Conservation (phyloP, 139 green algal species). For the Chlorella sp. region DNA sequence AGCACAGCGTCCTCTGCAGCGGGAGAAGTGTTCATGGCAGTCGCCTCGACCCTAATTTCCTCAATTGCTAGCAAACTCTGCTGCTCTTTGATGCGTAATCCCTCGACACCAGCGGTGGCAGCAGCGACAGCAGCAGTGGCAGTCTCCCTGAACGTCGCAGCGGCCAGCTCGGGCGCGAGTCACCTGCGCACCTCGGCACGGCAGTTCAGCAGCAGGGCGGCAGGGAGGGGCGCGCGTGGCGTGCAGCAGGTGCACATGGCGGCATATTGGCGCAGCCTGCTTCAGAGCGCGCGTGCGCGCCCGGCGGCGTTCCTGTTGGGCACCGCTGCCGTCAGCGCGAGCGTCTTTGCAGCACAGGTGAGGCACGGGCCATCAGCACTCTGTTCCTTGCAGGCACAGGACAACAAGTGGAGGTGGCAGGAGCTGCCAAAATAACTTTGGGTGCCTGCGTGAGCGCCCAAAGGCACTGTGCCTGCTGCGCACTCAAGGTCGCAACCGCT, state of each 20-base stretch:
- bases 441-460: background rate
- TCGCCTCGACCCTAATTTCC: too few relatives aligned
- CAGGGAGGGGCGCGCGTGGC: background rate
- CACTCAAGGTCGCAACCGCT: background rate
- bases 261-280: slow-evolving; percentile 10
- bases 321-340: slow-evolving; percentile 12
- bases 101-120: background rate
- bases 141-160: background rate
- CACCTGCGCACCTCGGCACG: background rate
- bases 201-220: slow-evolving; percentile 8
- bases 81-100: background rate
- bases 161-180: background rate
- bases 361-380: background rate
- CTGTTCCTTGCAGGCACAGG: too few relatives aligned
- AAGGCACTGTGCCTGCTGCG: background rate
- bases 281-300: slow-evolving; percentile 11
- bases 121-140: background rate
- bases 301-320: slow-evolving; percentile 13
- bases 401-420: background rate
- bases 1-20: too few relatives aligned
- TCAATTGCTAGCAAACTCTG: background rate
- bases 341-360: slow-evolving; percentile 29
- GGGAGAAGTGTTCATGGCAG: too few relatives aligned
- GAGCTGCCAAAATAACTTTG: background rate
- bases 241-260: too few relatives aligned